These are phyloP conservation scores for Bombardia bombarda DNA, from an alignment of 495 filamentous ascomycete genomes.

Conservation along the genomic window DNA sequence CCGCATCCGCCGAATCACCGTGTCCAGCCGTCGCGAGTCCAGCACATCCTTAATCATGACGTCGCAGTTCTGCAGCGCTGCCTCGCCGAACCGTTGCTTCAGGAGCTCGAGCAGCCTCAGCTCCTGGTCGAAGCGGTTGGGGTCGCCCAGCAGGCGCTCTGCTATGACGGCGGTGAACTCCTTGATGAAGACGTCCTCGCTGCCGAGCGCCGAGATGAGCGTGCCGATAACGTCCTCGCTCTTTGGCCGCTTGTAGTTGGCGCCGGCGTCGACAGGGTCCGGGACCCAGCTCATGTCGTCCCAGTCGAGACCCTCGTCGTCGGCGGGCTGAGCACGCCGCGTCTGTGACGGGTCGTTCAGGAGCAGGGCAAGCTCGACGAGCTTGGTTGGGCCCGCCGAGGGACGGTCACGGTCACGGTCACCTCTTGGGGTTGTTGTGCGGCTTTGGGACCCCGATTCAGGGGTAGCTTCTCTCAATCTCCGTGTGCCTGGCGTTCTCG, in stretches of 20 bases:
- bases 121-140: slow-evolving; percentile 66
- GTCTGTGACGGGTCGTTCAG: slow-evolving; percentile 54
- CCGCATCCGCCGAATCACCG: slow-evolving; percentile 42
- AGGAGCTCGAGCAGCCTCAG: slow-evolving; percentile 71
- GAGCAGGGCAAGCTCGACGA: slow-evolving; percentile 69
- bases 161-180: slow-evolving; percentile 83
- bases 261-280: slow-evolving; percentile 85
- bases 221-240: slow-evolving; percentile 87
- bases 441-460: background rate
- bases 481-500: slow-evolving; percentile 1
- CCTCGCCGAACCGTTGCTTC: slow-evolving; percentile 82
- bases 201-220: slow-evolving; percentile 77
- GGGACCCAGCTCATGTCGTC: slow-evolving; percentile 88
- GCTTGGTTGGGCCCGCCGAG: slow-evolving; percentile 23
- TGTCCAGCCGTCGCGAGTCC: slow-evolving; percentile 69
- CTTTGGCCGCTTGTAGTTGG: slow-evolving; percentile 84
- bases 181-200: slow-evolving; percentile 82
- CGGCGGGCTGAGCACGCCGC: slow-evolving; percentile 31
- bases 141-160: slow-evolving; percentile 69
- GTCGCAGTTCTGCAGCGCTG: slow-evolving; percentile 78
- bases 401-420: no score
- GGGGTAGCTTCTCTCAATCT: slow-evolving; percentile 4
- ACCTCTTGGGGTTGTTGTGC: background rate
- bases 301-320: slow-evolving; percentile 70
- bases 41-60: slow-evolving; percentile 96